Evolutionary conservation across 768 basidiomycete species (phyloP), one percentile per base, ranked within the genome.

Genomic region (Calocera viscosa): DNA sequence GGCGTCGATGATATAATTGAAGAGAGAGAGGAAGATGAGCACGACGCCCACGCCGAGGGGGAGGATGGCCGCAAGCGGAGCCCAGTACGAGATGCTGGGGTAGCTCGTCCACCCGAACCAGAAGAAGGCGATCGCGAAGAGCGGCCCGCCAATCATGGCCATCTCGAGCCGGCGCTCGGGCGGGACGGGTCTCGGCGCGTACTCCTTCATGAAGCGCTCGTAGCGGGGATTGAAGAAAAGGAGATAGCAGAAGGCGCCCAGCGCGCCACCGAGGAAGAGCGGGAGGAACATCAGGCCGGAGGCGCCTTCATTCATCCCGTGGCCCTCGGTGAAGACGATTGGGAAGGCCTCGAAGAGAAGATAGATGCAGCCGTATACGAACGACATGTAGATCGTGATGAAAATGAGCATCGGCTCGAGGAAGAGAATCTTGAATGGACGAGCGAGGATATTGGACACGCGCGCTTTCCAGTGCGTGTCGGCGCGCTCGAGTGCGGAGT

Each of bases 71-170:
- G 64, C 32, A 3, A 64, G 68, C 0, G 70, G 70, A 0, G 67
- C 68, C 53, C 53, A 70, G 35, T 38, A 34, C 28, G n/a, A 64
- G 47, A 69, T 65, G 64, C 17, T 72, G 17, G 69, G 66, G 67
- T 75, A 77, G 49, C 73, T 73, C 24, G 77, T 77, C 77, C 76
- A 78, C 8, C 76, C 77, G 49, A 78, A 78, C 76, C 76, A 77
- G 71, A 78, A 76, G 74, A 78, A 74, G 64, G 75, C 71, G 67
- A 77, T 72, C 12, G 73, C 72, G 11, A 78, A 68, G 35, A 73
- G 64, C 68, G 75, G 75, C 16, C 75, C 74, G 22, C 75, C 75
- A 60, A 75, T 64, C 35, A 75, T 70, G 32, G 73, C 74, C 22
- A 77, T 68, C 49, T 76, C 72, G 10, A 78, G 71, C 33, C 77